These are phyloP conservation scores for Aspergillus sclerotialis DNA, from an alignment of 2,329 filamentous ascomycete genomes.

Conservation along the genomic window DNA sequence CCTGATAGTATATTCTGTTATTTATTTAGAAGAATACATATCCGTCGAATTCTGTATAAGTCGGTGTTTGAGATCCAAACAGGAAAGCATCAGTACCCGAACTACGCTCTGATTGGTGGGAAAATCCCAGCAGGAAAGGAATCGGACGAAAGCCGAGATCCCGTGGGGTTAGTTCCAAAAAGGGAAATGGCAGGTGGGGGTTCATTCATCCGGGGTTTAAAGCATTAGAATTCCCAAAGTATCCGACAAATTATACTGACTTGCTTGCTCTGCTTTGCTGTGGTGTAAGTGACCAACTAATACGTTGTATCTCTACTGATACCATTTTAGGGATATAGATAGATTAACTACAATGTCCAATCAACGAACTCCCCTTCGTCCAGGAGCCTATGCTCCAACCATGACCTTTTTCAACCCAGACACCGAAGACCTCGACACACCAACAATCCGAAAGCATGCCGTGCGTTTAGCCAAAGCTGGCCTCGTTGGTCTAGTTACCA, in stretches of 20 bases:
- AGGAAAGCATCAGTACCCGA: neutral
- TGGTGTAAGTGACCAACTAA: too few species aligned
- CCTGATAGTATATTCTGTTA: too few species aligned
- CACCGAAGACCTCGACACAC: constrained; percentile 77
- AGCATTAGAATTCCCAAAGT: too few species aligned
- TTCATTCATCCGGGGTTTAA: too few species aligned
- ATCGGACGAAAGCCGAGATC: neutral
- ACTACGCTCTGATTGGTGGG: neutral
- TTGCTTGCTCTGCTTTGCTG: too few species aligned
- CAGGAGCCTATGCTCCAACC: constrained; percentile 80
- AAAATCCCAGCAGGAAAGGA: neutral
- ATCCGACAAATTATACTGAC: too few species aligned
- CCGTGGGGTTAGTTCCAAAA: too few species aligned
- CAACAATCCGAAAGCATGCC: constrained; percentile 72
- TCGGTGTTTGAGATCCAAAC: neutral
- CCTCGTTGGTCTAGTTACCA: constrained; percentile 72
- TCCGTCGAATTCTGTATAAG: neutral
- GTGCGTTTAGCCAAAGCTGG: constrained; percentile 70
- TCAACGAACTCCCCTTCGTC: constrained; percentile 55
- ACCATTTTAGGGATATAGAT: too few species aligned
- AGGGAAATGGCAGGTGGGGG: too few species aligned
- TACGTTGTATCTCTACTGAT: too few species aligned
- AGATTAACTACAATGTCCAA: neutral
- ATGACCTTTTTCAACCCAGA: constrained; percentile 84
- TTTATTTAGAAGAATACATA: neutral